phyloP scores from a whole-genome alignment of 305 asterid species.

The Fraxinus greggii region DNA sequence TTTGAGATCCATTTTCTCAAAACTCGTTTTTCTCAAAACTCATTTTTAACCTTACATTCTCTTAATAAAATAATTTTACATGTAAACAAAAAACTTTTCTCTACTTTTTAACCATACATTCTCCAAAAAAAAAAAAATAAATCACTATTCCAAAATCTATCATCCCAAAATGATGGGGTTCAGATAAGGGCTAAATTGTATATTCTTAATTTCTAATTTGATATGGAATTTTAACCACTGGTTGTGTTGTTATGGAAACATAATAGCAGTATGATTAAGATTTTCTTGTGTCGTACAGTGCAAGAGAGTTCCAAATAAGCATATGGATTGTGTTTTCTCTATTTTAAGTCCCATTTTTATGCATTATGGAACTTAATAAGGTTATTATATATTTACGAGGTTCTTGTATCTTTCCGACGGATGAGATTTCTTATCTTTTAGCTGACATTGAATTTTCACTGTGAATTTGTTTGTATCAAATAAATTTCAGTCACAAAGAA shows the following conservation, averaged over 20 bases:
- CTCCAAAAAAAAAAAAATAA: too few relatives aligned
- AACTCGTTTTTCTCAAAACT: neutral
- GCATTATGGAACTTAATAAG: neutral
- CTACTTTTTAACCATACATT: neutral
- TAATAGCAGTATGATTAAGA: neutral
- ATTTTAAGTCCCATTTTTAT: neutral
- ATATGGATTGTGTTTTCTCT: neutral
- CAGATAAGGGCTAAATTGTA: neutral
- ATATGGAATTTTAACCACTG: neutral
- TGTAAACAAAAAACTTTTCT: neutral
- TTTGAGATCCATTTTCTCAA: neutral
- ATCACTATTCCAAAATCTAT: neutral
- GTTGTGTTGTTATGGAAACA: neutral
- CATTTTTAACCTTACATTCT: neutral
- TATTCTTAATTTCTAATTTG: neutral
- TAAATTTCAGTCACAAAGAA: neutral
- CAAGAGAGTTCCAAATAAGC: neutral
- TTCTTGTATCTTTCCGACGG: neutral
- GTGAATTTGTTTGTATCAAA: neutral
- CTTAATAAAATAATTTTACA: neutral
- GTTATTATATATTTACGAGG: neutral
- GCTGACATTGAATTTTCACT: neutral
- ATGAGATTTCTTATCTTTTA: neutral
- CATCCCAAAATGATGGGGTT: neutral
- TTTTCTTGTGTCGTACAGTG: neutral